phyloP scores from a whole-genome alignment of 148 eudicot genomes.

The Chenopodium suecicum region DNA sequence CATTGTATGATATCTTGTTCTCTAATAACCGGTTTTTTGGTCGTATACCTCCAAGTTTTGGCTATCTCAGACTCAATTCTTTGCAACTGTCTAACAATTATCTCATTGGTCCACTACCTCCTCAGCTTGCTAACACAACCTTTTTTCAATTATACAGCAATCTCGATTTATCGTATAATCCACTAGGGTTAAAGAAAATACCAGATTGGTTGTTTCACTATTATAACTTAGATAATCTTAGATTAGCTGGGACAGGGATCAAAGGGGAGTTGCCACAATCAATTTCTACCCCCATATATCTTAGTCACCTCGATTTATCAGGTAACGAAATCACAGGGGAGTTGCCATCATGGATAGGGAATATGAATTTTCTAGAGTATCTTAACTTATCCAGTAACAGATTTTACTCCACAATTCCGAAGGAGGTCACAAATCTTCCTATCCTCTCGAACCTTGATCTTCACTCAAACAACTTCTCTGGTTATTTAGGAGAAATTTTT shows the following conservation, averaged over 20 bases:
- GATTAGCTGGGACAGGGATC: constrained; percentile 50
- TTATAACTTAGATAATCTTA: constrained; percentile 28
- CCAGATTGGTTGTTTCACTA: constrained; percentile 41
- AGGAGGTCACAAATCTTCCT: constrained; percentile 39
- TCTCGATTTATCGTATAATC: constrained; percentile 60
- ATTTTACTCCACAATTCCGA: constrained; percentile 46
- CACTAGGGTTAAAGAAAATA: constrained; percentile 40
- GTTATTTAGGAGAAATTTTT: constrained; percentile 38
- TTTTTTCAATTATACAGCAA: constrained; percentile 21
- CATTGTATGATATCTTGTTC: constrained; percentile 43
- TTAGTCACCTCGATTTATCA: constrained; percentile 54
- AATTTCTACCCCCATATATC: constrained; percentile 30
- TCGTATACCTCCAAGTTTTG: constrained; percentile 58
- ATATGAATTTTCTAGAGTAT: constrained; percentile 52
- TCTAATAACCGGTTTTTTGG: constrained; percentile 54
- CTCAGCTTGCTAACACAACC: constrained; percentile 25
- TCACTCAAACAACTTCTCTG: constrained; percentile 60
- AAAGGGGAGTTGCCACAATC: constrained; percentile 45
- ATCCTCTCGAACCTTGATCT: constrained; percentile 45
- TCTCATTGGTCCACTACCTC: constrained; percentile 39
- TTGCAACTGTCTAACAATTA: constrained; percentile 62
- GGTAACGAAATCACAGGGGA: constrained; percentile 54
- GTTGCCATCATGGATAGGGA: constrained; percentile 67
- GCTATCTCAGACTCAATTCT: constrained; percentile 35
- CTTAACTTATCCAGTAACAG: constrained; percentile 68